phyloP scores from a whole-genome alignment of 768 basidiomycete genomes.

The Lyophyllum atratum region DNA sequence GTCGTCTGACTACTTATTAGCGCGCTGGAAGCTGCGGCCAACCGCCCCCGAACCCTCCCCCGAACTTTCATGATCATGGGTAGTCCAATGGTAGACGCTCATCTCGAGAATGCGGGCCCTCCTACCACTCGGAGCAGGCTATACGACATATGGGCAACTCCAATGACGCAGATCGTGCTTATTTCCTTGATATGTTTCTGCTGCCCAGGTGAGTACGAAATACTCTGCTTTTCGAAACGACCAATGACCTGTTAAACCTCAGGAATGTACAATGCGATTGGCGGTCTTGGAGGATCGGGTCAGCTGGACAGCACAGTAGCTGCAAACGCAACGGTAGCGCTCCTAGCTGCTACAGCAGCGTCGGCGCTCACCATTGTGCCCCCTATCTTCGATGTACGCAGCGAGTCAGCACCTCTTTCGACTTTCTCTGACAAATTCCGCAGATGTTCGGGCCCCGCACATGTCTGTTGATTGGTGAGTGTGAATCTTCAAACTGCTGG shows the following conservation, averaged over 20 bases:
- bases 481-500: not conserved
- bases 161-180: slow-evolving; percentile 28
- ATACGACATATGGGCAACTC: slow-evolving; percentile 21
- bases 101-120: slow-evolving; percentile 2
- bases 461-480: slow-evolving; percentile 26
- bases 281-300: slow-evolving; percentile 29
- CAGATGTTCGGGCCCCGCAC: slow-evolving; percentile 29
- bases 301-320: slow-evolving; percentile 31
- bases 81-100: not conserved
- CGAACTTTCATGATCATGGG: slow-evolving; percentile 3
- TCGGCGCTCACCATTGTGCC: slow-evolving; percentile 29
- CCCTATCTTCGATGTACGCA: slow-evolving; percentile 27
- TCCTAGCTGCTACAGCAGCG: slow-evolving; percentile 28
- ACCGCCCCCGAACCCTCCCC: not conserved
- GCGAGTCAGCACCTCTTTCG: not conserved
- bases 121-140: slow-evolving; percentile 7
- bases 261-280: slow-evolving; percentile 34
- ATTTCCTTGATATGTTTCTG: slow-evolving; percentile 30
- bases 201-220: slow-evolving; percentile 23
- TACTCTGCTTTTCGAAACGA: not conserved
- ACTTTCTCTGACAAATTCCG: not conserved
- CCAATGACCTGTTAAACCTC: not conserved
- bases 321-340: slow-evolving; percentile 29
- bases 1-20: not conserved
- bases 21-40: not conserved